Evolutionary conservation across 2,329 filamentous ascomycete genomes (phyloP), one percentile per base, ranked within the genome.

Genomic region (Hawksworthiomyces lignivorus): DNA sequence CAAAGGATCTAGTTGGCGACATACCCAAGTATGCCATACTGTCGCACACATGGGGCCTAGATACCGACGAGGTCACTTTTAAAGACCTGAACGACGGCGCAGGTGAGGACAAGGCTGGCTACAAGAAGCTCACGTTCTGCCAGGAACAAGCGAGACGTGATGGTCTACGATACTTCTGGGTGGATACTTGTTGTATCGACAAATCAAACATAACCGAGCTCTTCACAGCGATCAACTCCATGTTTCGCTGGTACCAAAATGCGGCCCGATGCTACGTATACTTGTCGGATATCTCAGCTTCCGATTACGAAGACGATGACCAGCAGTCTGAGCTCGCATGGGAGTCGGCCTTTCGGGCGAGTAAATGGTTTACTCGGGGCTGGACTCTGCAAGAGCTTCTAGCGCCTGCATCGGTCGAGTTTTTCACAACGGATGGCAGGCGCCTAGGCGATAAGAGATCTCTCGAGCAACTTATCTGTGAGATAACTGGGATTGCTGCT

Each of bases 1-100:
- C n/a, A n/a, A n/a, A n/a, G n/a, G n/a, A n/a, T n/a, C n/a, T n/a
- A n/a, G n/a, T n/a, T n/a, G n/a, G n/a, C n/a, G n/a, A n/a, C n/a
- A 37, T 38, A 5, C 35, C 28, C 9, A 17, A n/a, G 10, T 27
- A 51, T 29, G 47, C 45, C 20, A 51, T 57, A 53, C 15, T 58
- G 51, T 37, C 55, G 52, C 38, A 60, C 55, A 29, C 54, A 50
- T 46, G 57, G 56, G 45, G 45, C 1, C 12, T n/a, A 12, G 47
- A 46, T 7, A 17, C 21, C 14, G 36, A 44, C 5, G 50, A 50
- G 24, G 45, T 49, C 8, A 39, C 46, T 2, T 50, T 42, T 36
- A 24, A 45, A 4, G 52, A 52, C 14, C 5, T 52, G 2, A 29
- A 30, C 8, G 20, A 43, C 5, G 42, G 42, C 15, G 42, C 34